Conservation (phyloP, 352 stramenopile species). For the Globisporangium barbulae region DNA sequence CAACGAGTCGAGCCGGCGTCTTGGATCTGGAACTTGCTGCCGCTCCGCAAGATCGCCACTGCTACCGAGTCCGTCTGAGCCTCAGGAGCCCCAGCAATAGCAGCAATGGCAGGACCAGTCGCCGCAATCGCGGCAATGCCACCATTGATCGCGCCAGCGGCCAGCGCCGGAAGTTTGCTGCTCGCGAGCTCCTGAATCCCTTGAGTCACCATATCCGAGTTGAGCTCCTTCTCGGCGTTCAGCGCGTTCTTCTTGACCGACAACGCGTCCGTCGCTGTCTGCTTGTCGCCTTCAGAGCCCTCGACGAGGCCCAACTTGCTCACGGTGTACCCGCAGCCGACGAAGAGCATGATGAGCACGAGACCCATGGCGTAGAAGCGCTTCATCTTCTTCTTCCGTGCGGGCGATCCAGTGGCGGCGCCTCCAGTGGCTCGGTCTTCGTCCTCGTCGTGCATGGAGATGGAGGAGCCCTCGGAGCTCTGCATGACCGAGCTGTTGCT, state of each 20-base stretch:
- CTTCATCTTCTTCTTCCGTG: neutral
- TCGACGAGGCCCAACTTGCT: neutral
- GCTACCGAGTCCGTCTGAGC: neutral
- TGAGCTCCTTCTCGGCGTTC: neutral
- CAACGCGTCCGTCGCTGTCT: neutral
- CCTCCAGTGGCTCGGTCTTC: neutral
- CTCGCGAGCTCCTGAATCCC: neutral
- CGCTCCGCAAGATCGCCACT: slow-evolving; percentile 3
- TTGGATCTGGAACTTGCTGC: slow-evolving; percentile 9
- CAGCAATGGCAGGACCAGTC: neutral
- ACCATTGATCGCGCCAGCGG: neutral
- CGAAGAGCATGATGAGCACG: slow-evolving; percentile 8
- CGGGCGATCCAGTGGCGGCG: neutral
- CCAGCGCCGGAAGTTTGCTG: neutral
- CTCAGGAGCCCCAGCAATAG: neutral
- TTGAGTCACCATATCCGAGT: neutral
- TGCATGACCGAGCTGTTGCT: slow-evolving; percentile 11
- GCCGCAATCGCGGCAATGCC: neutral
- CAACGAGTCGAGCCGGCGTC: neutral
- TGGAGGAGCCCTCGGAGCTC: slow-evolving; percentile 13
- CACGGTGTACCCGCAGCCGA: slow-evolving; percentile 11
- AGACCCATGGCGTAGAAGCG: slow-evolving; percentile 6
- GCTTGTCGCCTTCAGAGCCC: neutral
- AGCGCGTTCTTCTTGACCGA: neutral
- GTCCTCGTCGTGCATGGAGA: slow-evolving; percentile 10